These are phyloP conservation scores for Plasmodium falciparum DNA, from an alignment of 169 alveolate genomes.

Conservation along the genomic window DNA sequence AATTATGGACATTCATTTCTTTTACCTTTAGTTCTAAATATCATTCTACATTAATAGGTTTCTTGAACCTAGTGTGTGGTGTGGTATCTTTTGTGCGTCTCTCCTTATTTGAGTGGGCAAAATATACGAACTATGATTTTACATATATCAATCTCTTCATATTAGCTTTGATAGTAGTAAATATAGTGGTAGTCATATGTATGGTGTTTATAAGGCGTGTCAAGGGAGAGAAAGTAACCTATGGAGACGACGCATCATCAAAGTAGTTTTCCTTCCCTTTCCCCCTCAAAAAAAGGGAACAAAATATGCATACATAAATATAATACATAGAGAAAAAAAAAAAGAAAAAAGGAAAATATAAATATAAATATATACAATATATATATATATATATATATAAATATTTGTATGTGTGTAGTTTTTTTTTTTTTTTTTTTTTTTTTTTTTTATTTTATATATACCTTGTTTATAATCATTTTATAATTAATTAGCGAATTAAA, in stretches of 20 bases:
- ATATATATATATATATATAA: not conserved
- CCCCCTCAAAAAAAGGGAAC: not conserved
- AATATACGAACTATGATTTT: constrained; percentile 46
- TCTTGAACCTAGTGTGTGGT: constrained; percentile 78
- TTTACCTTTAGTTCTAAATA: constrained; percentile 80
- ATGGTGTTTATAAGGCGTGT: constrained; percentile 18
- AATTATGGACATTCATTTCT: constrained; percentile 77
- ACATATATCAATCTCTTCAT: constrained; percentile 58
- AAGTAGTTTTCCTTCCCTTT: not conserved
- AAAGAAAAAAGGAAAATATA: not conserved
- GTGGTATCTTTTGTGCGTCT: constrained; percentile 60
- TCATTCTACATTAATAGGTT: constrained; percentile 78
- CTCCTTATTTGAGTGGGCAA: constrained; percentile 61
- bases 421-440: too few species aligned
- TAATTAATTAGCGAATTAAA: too few species aligned
- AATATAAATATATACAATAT: not conserved
- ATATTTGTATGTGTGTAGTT: too few species aligned
- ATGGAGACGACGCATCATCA: constrained; percentile 36
- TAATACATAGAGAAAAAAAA: too few species aligned
- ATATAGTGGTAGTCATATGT: constrained; percentile 2
- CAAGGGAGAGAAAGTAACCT: constrained; percentile 39
- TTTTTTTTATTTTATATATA: too few species aligned
- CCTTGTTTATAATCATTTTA: too few species aligned
- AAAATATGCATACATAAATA: not conserved
- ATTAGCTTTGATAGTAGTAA: constrained; percentile 21